A percentile compares a stretch with the other conserved stretches of the same genome.
Evolutionary conservation across 805 yeast species (phyloP).

Genomic region (Candida chauliodis): DNA sequence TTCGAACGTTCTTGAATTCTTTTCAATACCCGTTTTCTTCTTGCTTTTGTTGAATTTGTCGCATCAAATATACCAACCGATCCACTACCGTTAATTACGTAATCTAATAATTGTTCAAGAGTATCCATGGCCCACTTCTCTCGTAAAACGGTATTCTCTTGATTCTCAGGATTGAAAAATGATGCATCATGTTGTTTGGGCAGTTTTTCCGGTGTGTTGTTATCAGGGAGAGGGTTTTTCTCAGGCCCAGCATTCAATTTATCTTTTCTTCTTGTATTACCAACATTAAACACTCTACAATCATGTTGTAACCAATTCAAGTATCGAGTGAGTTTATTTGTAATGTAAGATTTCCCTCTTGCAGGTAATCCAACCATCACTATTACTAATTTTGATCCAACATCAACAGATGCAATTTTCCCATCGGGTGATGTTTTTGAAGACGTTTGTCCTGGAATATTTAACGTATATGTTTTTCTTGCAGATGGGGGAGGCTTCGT

Average conservation of each 20-base stretch:
- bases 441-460: conserved; percentile 88
- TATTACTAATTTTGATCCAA: conserved; percentile 80
- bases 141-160: conserved; percentile 58
- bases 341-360: conserved; percentile 88
- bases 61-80: conserved; percentile 92
- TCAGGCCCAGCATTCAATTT: conserved; percentile 65
- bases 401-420: conserved; percentile 57
- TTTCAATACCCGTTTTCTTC: conserved; percentile 57
- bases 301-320: conserved; percentile 93
- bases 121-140: conserved; percentile 98
- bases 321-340: conserved; percentile 86
- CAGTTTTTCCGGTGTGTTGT: conserved; percentile 28
- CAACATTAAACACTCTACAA: conserved; percentile 89
- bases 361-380: conserved; percentile 98
- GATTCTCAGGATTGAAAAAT: conserved; percentile 81
- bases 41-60: conserved; percentile 67
- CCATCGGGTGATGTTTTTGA: conserved; percentile 79
- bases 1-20: conserved; percentile 54
- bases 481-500: conserved; percentile 37
- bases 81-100: conserved; percentile 75
- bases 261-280: conserved; percentile 85
- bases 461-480: conserved; percentile 76
- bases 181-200: conserved; percentile 60
- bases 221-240: conserved; percentile 50
- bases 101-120: conserved; percentile 75